phyloP scores from a whole-genome alignment of 306 rosid species.

The Inga leiocalycina region DNA sequence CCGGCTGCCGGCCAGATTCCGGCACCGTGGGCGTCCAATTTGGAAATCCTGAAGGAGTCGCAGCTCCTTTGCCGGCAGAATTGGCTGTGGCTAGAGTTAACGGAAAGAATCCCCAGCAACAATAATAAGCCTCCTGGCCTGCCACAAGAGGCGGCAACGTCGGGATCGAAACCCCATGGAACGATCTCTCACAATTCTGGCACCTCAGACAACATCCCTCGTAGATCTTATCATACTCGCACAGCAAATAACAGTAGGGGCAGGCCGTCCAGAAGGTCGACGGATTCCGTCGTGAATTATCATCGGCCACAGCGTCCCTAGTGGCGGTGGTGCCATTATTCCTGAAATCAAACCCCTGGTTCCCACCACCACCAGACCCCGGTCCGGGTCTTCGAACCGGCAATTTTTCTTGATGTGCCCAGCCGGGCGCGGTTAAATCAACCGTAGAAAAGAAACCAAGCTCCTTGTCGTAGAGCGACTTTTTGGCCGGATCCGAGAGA shows the following conservation, averaged over 20 bases:
- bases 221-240: constrained; percentile 72
- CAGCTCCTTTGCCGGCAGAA: constrained; percentile 25
- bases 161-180: constrained; percentile 58
- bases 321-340: not conserved
- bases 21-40: constrained; percentile 53
- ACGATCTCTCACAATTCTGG: constrained; percentile 75
- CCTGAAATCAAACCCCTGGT: not conserved
- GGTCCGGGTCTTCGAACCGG: constrained; percentile 49
- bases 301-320: not conserved
- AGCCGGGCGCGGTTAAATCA: constrained; percentile 27
- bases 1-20: constrained; percentile 3
- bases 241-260: constrained; percentile 79
- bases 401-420: constrained; percentile 45
- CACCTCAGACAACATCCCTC: constrained; percentile 82
- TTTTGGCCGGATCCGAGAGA: constrained; percentile 61
- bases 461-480: constrained; percentile 60
- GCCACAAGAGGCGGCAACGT: constrained; percentile 66
- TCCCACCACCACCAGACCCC: not conserved
- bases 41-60: constrained; percentile 32
- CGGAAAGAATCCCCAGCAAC: constrained; percentile 84
- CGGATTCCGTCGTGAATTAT: constrained; percentile 38
- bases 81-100: constrained; percentile 57
- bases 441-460: constrained; percentile 32
- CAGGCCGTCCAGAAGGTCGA: constrained; percentile 92
- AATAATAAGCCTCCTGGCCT: constrained; percentile 85